phyloP scores from a whole-genome alignment of 2,329 filamentous ascomycete species.

The Phialocephala subalpina region DNA sequence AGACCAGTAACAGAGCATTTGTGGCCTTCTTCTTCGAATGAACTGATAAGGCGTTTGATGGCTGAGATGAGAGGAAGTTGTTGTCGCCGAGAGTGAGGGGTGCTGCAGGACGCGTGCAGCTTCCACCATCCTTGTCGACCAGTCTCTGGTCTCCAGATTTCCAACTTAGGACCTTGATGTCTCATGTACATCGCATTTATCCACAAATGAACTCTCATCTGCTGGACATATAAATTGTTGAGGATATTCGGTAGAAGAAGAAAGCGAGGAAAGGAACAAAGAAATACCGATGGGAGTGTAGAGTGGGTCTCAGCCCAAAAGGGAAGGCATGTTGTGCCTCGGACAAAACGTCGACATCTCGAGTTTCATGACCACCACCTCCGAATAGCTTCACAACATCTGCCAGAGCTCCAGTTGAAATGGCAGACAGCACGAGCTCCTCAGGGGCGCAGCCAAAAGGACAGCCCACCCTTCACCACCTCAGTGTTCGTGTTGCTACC shows the following conservation, averaged over 20 bases:
- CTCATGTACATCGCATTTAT: not conserved
- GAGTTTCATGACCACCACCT: not conserved
- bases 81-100: constrained; percentile 19
- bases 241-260: not conserved
- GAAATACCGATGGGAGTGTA: not conserved
- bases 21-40: constrained; percentile 2
- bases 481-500: constrained; percentile 30
- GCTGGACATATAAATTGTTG: not conserved
- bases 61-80: constrained; percentile 23
- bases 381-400: not conserved
- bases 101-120: constrained; percentile 14
- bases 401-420: not conserved
- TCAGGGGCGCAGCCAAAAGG: no score
- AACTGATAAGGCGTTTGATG: constrained; percentile 22
- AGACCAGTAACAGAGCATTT: not conserved
- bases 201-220: constrained; percentile 1
- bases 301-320: not conserved
- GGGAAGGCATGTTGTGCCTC: not conserved
- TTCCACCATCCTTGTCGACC: constrained; percentile 8
- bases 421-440: not conserved
- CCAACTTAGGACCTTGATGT: not conserved
- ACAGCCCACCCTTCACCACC: constrained; percentile 41
- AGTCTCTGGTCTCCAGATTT: constrained; percentile 3
- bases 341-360: not conserved
- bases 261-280: not conserved